phyloP scores from a whole-genome alignment of 2,329 filamentous ascomycete genomes.

The Aspergillus caelatus region DNA sequence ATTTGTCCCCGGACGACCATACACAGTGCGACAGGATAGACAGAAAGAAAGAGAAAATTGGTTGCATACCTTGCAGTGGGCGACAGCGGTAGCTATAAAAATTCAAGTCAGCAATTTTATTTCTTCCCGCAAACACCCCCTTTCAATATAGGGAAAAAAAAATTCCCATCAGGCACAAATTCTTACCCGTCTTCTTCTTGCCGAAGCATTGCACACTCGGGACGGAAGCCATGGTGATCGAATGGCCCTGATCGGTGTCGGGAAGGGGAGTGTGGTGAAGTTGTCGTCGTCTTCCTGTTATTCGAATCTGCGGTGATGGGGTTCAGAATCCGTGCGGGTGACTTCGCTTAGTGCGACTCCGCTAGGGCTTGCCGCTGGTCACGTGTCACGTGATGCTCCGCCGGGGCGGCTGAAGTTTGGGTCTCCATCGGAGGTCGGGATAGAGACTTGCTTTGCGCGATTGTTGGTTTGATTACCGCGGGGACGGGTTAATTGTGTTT shows the following conservation, averaged over 20 bases:
- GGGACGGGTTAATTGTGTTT: conserved; percentile 8
- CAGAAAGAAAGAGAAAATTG: conserved; percentile 14
- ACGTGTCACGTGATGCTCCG: conserved; percentile 22
- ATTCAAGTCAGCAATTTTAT: conserved; percentile 20
- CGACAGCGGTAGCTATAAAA: conserved; percentile 74
- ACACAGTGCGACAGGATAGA: conserved; percentile 6
- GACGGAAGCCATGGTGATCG: conserved; percentile 70
- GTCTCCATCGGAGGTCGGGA: neutral
- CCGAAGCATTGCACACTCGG: conserved; percentile 97
- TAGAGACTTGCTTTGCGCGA: neutral
- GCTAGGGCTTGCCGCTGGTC: conserved; percentile 36
- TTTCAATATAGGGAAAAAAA: conserved; percentile 13
- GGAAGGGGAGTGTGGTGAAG: conserved; percentile 39
- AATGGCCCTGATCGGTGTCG: conserved; percentile 46
- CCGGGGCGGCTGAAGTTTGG: conserved; percentile 9
- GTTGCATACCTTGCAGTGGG: conserved; percentile 81
- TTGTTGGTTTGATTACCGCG: neutral
- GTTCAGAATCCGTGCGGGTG: conserved; percentile 39
- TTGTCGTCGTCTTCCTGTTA: conserved; percentile 41
- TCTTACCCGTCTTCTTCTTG: conserved; percentile 83
- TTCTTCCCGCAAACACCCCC: neutral
- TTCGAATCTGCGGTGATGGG: conserved; percentile 21
- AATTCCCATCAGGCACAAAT: conserved; percentile 6
- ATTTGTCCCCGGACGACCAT: neutral
- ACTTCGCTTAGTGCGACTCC: conserved; percentile 45